phyloP scores from a whole-genome alignment of 2,329 filamentous ascomycete species.

The Diatrype stigma region DNA sequence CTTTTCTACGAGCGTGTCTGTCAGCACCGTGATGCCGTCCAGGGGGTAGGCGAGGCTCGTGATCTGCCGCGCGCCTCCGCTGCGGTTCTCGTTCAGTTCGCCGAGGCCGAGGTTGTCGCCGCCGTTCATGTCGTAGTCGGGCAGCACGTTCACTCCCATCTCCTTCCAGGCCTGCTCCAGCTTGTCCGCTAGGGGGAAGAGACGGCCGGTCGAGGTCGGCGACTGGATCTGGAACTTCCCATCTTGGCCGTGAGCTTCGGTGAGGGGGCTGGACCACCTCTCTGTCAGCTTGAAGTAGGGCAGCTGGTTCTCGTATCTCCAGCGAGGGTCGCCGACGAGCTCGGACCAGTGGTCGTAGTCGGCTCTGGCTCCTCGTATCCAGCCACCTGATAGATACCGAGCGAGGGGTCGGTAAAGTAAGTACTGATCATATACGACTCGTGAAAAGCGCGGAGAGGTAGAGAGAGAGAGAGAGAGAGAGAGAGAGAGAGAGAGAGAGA shows the following conservation, averaged over 20 bases:
- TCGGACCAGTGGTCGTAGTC: constrained; percentile 41
- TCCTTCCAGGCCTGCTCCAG: constrained; percentile 34
- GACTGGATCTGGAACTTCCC: constrained; percentile 30
- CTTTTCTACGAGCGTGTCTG: constrained; percentile 13
- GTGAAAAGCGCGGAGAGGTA: too few relatives aligned
- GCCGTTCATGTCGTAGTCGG: constrained; percentile 11
- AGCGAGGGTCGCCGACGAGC: constrained; percentile 31
- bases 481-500: too few relatives aligned
- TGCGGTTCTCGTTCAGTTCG: constrained; percentile 17
- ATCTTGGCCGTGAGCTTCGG: constrained; percentile 32
- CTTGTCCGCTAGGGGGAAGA: constrained; percentile 32
- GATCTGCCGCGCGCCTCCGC: constrained; percentile 14
- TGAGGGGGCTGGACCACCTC: constrained; percentile 14
- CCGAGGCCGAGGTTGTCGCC: constrained; percentile 20
- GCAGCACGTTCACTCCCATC: constrained; percentile 21
- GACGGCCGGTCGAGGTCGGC: constrained; percentile 24
- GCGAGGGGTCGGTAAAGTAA: not conserved
- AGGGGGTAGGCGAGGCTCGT: constrained; percentile 8
- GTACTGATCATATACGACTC: not conserved
- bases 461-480: too few relatives aligned
- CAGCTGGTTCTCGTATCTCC: constrained; percentile 38
- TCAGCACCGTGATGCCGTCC: constrained; percentile 6
- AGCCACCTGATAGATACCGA: constrained; percentile 19
- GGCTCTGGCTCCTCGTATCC: constrained; percentile 35
- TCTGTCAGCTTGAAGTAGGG: constrained; percentile 40